Evolutionary conservation across 176 grass and related monocot genomes (phyloP), one percentile per base, ranked within the genome.

Genomic region (Tuctoria greenei): DNA sequence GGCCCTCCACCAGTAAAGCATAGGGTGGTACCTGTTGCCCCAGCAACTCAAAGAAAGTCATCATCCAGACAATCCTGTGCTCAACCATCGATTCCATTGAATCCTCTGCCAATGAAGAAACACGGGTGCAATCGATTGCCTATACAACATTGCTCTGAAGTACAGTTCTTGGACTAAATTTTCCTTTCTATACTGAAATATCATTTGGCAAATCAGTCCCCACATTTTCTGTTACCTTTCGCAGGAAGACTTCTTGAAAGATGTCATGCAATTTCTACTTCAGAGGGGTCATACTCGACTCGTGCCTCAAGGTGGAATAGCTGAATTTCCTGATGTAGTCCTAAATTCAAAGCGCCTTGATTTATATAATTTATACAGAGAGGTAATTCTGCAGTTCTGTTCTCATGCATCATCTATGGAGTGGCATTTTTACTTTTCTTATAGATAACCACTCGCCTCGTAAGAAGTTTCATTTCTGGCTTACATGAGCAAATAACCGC

Each of bases 311-410:
- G 88, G 87, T 56, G 91, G 88, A 79, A 36, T 88, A 15, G 74
- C 88, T 17, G 85, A 90, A 74, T 93, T 93, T 70, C 91, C 88
- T 47, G 91, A 93, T 36, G 91, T 74, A 27, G 64, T 93, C 61
- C 76, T 93, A 58, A 93, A 93, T 74, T 62, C 91, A 74, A 93
- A 90, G 66, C 85, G 91, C 35, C 85, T 93, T 34, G 91, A 93
- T 81, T 76, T 93, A 45, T 90, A 85, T 86, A 93, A 90, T 67
- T 88, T 88, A 69, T 93, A 93, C 81, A 93, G 73, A 90, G 87
- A 93, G 85, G 91, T 93, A 49, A 50, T 24, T 62, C 23, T 68
- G 20, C 39, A 49, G 6, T 67, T 69, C 50, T 71, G 23, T 44
- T 83, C 21, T 43, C 7, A 35, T 64, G 28, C 40, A 73, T 52